phyloP scores from a whole-genome alignment of 441 rosid genomes.

The Jatropha multifida region DNA sequence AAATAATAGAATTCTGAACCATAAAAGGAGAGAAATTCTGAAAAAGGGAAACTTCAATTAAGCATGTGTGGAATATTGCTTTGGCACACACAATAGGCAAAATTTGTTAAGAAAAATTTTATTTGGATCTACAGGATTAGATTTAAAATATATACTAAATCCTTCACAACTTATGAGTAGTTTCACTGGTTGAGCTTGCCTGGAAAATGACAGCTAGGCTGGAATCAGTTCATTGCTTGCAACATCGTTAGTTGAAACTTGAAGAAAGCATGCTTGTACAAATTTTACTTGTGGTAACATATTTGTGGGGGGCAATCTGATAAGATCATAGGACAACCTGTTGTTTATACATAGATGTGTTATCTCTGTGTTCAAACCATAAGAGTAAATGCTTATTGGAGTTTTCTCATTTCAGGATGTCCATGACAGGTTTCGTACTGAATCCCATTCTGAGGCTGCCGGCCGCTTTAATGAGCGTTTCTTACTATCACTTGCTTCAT shows the following conservation, averaged over 20 bases:
- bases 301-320: neutral
- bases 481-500: constrained; percentile 83
- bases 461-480: constrained; percentile 95
- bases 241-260: neutral
- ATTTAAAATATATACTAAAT: neutral
- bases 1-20: neutral
- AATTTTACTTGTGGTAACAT: neutral
- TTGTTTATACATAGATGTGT: neutral
- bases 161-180: neutral
- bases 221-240: neutral
- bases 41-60: neutral
- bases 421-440: constrained; percentile 95
- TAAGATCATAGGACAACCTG: neutral
- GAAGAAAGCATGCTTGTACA: neutral
- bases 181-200: neutral
- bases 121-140: neutral
- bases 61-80: neutral
- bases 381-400: constrained; percentile 14
- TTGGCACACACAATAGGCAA: neutral
- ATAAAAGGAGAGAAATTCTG: neutral
- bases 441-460: constrained; percentile 82
- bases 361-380: neutral
- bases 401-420: constrained; percentile 76
- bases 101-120: neutral
- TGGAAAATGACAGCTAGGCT: neutral